Evolutionary conservation across 768 basidiomycete genomes (phyloP).

Genomic region (Mycena sanguinolenta): DNA sequence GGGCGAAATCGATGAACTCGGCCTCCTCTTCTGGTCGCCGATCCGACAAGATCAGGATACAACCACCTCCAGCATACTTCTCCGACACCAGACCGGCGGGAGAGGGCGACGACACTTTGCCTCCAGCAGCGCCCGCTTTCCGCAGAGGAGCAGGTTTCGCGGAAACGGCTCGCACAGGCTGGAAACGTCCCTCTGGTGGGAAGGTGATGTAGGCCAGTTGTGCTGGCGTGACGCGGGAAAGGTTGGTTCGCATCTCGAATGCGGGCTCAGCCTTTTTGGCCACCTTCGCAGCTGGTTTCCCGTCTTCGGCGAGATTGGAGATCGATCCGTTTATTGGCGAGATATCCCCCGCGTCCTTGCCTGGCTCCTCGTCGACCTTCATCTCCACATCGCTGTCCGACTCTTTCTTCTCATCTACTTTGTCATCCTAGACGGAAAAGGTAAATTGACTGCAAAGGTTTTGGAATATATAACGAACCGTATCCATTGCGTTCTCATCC

Average conservation of each 20-base stretch:
- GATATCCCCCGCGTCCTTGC: constrained; percentile 65
- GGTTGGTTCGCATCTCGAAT: constrained; percentile 84
- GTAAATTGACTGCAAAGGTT: neutral
- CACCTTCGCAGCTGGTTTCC: constrained; percentile 55
- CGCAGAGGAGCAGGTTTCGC: constrained; percentile 54
- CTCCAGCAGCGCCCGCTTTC: constrained; percentile 46
- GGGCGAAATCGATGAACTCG: constrained; percentile 78
- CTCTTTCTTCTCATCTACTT: constrained; percentile 66
- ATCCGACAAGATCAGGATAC: constrained; percentile 89
- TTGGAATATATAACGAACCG: constrained; percentile 62
- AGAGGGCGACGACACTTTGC: constrained; percentile 45
- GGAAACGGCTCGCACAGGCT: constrained; percentile 88
- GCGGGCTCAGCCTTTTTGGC: constrained; percentile 80
- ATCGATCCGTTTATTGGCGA: constrained; percentile 70
- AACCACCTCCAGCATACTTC: constrained; percentile 84
- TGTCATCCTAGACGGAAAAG: constrained; percentile 62
- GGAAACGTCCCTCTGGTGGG: constrained; percentile 83
- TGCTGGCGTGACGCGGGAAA: constrained; percentile 91
- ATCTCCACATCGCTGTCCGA: constrained; percentile 78
- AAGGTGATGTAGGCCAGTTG: constrained; percentile 91
- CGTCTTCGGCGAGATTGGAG: constrained; percentile 61
- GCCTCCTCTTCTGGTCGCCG: constrained; percentile 75
- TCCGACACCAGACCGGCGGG: constrained; percentile 59
- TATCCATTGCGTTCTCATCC: constrained; percentile 86
- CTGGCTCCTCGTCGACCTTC: constrained; percentile 73